phyloP scores from a whole-genome alignment of 306 rosid genomes.

The Elaeagnus macrophylla region DNA sequence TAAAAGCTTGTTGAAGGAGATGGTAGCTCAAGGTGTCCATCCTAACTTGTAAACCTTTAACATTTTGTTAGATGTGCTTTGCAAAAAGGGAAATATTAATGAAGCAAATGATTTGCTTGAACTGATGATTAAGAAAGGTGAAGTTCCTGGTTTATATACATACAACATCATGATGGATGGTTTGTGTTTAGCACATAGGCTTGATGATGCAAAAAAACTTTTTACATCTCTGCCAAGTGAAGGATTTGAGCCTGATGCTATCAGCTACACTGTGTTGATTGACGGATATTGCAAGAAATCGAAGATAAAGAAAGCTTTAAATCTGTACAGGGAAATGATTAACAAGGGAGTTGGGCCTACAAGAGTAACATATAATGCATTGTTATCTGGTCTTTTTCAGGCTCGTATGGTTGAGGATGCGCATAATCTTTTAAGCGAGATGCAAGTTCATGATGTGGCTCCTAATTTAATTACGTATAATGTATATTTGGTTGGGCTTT shows the following conservation, averaged over 20 bases:
- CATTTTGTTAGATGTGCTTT: slow-evolving; percentile 25
- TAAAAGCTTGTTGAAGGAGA: slow-evolving; percentile 27
- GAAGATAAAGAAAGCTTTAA: slow-evolving; percentile 32
- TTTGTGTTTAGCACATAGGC: slow-evolving; percentile 25
- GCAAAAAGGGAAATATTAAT: slow-evolving; percentile 28
- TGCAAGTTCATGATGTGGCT: too few species aligned
- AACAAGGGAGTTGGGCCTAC: slow-evolving; percentile 23
- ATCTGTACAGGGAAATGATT: slow-evolving; percentile 24
- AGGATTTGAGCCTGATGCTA: slow-evolving; percentile 28
- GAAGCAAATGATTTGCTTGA: slow-evolving; percentile 27
- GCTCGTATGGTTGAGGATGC: slow-evolving; percentile 34
- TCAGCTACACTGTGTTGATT: slow-evolving; percentile 29
- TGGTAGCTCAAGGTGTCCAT: slow-evolving; percentile 36
- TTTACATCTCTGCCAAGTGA: slow-evolving; percentile 21
- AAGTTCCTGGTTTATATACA: slow-evolving; percentile 14
- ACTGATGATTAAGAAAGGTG: slow-evolving; percentile 30
- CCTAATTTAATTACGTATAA: slow-evolving; percentile 18
- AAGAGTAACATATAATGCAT: slow-evolving; percentile 15
- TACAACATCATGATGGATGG: slow-evolving; percentile 37
- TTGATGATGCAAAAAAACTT: slow-evolving; percentile 24
- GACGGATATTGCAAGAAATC: slow-evolving; percentile 23
- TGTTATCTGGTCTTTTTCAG: slow-evolving; percentile 27
- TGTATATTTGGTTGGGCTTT: slow-evolving; percentile 30
- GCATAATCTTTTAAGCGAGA: slow-evolving; percentile 27
- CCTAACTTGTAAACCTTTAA: slow-evolving; percentile 34